Percentiles rank a stretch among this genome's conserved stretches.
These are phyloP conservation scores for Euphrasia arctica DNA, from an alignment of 305 asterid genomes.

Conservation along the genomic window DNA sequence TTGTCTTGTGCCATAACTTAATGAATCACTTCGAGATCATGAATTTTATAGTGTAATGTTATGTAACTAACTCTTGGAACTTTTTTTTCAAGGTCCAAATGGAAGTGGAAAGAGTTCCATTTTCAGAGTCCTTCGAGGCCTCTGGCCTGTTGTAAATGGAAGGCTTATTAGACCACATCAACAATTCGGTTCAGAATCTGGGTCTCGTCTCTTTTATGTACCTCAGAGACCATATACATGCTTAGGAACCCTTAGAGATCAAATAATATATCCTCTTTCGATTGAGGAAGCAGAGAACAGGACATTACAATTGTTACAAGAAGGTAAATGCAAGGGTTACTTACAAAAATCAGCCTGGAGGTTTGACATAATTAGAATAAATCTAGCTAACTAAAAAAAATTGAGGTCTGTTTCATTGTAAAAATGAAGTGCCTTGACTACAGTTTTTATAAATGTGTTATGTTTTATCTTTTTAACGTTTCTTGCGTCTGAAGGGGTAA, in stretches of 20 bases:
- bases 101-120: conserved; percentile 99
- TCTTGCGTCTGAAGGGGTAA: background rate
- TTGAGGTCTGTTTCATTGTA: background rate
- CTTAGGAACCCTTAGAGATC: conserved; percentile 98
- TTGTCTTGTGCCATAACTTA: conserved; percentile 21
- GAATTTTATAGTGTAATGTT: background rate
- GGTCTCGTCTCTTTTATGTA: conserved; percentile 74
- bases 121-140: conserved; percentile 94
- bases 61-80: background rate
- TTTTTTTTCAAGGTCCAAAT: conserved; percentile 68
- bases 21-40: background rate
- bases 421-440: too few species aligned
- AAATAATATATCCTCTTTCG: conserved; percentile 92
- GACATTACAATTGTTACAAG: conserved; percentile 34
- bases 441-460: background rate
- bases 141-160: conserved; percentile 95
- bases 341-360: background rate
- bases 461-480: background rate
- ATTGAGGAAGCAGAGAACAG: conserved; percentile 72
- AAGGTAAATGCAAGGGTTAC: conserved; percentile 40
- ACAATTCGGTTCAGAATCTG: conserved; percentile 40
- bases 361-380: background rate
- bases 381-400: background rate
- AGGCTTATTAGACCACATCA: conserved; percentile 63
- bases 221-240: conserved; percentile 97